Percentiles rank a stretch among this genome's conserved stretches.
These are phyloP conservation scores for Cystofilobasidium capitatum DNA, from an alignment of 768 basidiomycete genomes.

Conservation along the genomic window DNA sequence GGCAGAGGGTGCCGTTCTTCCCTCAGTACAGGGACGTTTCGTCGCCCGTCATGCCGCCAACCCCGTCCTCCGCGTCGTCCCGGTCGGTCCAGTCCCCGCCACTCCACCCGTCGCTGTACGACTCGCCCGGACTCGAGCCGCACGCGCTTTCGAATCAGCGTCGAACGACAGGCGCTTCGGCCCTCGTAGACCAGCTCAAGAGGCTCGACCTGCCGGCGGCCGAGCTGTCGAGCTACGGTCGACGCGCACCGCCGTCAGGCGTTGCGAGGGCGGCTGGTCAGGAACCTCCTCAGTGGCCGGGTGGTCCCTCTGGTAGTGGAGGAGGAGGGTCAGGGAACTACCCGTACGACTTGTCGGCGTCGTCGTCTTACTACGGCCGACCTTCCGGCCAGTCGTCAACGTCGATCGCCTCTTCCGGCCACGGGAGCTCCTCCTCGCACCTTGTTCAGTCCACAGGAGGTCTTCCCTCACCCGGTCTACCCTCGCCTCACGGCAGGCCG, in stretches of 20 bases:
- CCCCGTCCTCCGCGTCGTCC: slow-evolving; percentile 24
- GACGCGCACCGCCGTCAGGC: slow-evolving; percentile 30
- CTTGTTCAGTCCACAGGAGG: neutral
- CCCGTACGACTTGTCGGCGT: neutral
- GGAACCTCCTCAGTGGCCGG: slow-evolving; percentile 22
- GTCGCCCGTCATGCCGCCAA: slow-evolving; percentile 20
- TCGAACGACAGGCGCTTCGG: slow-evolving; percentile 28
- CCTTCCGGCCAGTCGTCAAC: slow-evolving; percentile 1
- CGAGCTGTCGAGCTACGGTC: slow-evolving; percentile 37
- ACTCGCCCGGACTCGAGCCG: slow-evolving; percentile 21
- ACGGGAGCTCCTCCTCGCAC: slow-evolving; percentile 12
- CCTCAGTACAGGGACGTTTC: slow-evolving; percentile 27
- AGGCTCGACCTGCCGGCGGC: slow-evolving; percentile 40
- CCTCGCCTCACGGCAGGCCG: slow-evolving; percentile 11
- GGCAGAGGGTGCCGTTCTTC: slow-evolving; percentile 28
- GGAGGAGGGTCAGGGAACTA: neutral
- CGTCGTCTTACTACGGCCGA: neutral
- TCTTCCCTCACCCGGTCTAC: neutral
- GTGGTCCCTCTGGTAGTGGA: too few species aligned
- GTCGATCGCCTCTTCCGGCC: slow-evolving; percentile 22
- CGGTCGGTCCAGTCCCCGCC: slow-evolving; percentile 10
- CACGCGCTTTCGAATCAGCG: slow-evolving; percentile 7
- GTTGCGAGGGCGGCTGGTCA: slow-evolving; percentile 20
- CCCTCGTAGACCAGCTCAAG: slow-evolving; percentile 38
- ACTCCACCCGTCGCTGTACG: slow-evolving; percentile 14